These are phyloP conservation scores for Stemphylium lycopersici DNA, from an alignment of 2,329 filamentous ascomycete species.

Conservation along the genomic window DNA sequence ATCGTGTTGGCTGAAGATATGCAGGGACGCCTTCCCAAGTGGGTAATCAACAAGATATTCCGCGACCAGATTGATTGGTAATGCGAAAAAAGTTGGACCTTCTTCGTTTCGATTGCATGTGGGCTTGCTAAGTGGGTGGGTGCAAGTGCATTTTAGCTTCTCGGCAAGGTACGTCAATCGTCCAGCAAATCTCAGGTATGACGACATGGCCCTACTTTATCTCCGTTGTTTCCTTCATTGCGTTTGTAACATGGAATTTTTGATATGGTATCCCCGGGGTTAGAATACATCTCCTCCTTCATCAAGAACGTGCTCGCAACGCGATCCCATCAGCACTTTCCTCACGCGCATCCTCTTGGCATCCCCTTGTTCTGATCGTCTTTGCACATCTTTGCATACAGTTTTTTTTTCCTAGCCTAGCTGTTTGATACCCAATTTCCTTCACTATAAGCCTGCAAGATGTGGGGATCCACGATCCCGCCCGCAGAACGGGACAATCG, in stretches of 20 bases:
- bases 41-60: constrained; percentile 1
- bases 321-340: neutral
- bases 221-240: constrained; percentile 20
- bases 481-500: constrained; percentile 30
- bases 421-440: constrained; percentile 1
- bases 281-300: neutral
- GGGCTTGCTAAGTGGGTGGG: neutral
- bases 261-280: constrained; percentile 3
- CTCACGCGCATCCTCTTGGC: neutral
- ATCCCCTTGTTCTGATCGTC: neutral
- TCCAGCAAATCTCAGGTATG: constrained; percentile 18
- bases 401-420: neutral
- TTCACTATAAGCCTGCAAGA: constrained; percentile 13
- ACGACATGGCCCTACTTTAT: constrained; percentile 19
- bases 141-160: constrained; percentile 8
- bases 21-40: constrained; percentile 5
- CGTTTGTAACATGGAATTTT: constrained; percentile 15
- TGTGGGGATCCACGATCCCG: constrained; percentile 30
- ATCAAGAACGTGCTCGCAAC: neutral
- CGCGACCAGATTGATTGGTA: constrained; percentile 7
- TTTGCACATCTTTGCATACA: neutral
- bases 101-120: neutral
- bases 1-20: constrained; percentile 7
- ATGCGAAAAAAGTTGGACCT: constrained; percentile 5
- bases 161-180: constrained; percentile 9